phyloP scores from a whole-genome alignment of 306 rosid genomes.

The Medicago arabica region DNA sequence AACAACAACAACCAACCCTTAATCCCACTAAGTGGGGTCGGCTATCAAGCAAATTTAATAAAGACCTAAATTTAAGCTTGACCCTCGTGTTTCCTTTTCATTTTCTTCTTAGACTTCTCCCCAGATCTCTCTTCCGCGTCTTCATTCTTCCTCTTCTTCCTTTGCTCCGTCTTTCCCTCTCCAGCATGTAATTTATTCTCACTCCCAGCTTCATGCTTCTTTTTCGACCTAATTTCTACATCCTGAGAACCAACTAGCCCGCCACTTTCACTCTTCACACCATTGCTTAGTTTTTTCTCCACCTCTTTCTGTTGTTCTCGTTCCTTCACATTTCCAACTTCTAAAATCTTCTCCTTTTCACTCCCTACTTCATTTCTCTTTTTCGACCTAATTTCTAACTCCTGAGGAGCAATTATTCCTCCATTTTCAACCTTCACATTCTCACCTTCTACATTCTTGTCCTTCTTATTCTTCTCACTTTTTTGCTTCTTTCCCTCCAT shows the following conservation, averaged over 20 bases:
- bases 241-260: not conserved
- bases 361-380: too few species aligned
- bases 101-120: slow-evolving; percentile 37
- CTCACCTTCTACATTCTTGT: slow-evolving; percentile 5
- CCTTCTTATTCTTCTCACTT: not conserved
- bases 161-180: slow-evolving; percentile 34
- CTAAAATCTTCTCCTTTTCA: not conserved
- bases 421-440: not conserved
- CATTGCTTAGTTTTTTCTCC: not conserved
- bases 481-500: slow-evolving; percentile 30
- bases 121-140: slow-evolving; percentile 31
- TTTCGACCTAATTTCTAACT: too few species aligned
- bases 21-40: too few species aligned
- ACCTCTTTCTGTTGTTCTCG: slow-evolving; percentile 6
- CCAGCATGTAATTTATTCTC: not conserved
- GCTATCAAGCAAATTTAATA: not conserved
- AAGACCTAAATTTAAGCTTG: not conserved
- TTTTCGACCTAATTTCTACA: slow-evolving; percentile 9
- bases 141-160: slow-evolving; percentile 39
- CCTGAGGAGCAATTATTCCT: too few species aligned
- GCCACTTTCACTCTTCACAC: slow-evolving; percentile 22
- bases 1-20: not conserved
- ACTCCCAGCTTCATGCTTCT: slow-evolving; percentile 8
- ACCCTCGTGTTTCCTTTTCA: slow-evolving; percentile 33
- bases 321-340: slow-evolving; percentile 10